Conservation (phyloP, 148 eudicot genomes). For the Dysphania ambrosioides region DNA sequence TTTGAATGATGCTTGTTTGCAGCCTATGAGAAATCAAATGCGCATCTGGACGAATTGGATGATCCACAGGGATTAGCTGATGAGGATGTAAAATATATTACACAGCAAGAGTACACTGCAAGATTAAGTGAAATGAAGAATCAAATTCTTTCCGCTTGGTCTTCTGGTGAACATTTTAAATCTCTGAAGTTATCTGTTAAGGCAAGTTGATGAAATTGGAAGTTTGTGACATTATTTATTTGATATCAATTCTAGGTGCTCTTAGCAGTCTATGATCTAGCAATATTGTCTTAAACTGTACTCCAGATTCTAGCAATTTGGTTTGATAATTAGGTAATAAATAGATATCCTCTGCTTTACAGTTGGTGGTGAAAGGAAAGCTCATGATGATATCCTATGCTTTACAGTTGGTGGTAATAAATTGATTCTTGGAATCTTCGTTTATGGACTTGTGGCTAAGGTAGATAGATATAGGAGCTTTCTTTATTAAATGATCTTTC, state of each 20-base stretch:
- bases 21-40: slow-evolving; percentile 41
- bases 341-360: too few relatives aligned
- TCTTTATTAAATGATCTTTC: too few relatives aligned
- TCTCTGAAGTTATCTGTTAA: slow-evolving; percentile 63
- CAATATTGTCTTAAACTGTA: too few relatives aligned
- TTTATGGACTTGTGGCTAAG: too few relatives aligned
- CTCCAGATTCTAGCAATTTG: too few relatives aligned
- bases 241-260: not conserved
- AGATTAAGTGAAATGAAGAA: slow-evolving; percentile 54
- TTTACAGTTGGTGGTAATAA: too few relatives aligned
- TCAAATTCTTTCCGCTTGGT: slow-evolving; percentile 58
- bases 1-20: slow-evolving; percentile 28
- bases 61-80: slow-evolving; percentile 44
- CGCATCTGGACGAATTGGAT: slow-evolving; percentile 54
- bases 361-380: too few relatives aligned
- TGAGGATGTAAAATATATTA: slow-evolving; percentile 40
- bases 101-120: slow-evolving; percentile 55
- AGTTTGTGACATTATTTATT: not conserved
- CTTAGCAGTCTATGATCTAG: not conserved
- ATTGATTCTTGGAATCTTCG: too few relatives aligned
- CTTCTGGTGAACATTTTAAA: slow-evolving; percentile 56
- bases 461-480: too few relatives aligned
- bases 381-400: too few relatives aligned
- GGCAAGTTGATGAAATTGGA: slow-evolving; percentile 35
- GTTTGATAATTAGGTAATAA: too few relatives aligned